Base-by-base conservation (phyloP, 768 basidiomycete species). In the Jaapia argillacea region DNA sequence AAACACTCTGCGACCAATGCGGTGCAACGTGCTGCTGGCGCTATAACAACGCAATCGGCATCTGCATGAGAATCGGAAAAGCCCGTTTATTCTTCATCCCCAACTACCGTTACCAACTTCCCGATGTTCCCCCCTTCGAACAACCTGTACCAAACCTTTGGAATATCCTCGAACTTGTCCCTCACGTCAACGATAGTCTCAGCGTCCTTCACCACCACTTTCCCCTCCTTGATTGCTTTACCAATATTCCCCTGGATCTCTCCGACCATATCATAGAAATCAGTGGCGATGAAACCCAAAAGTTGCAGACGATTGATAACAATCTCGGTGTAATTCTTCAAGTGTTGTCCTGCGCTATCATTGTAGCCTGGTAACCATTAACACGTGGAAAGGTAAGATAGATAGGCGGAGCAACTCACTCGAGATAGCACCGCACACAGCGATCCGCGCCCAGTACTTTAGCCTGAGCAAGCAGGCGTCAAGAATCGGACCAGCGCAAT, bases 161-260 rank as follows among this genome's bases (percentile, higher is more conserved):
- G 42, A 18, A 43, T 25, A 21, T 43, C 28, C 6, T 43, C 42
- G 20, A 43, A 43, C 28, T 41, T 41, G 18, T 25, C 40, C 13
- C 40, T 22, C 3, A 41, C 12, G 26, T 41, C 40, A 25, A 41
- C 40, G 16, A 41, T 25, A 18, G 40, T 41, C 10, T 33, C 28
- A 10, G 10, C 28, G 10, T 33, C 28, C 16, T 16, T 20, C 7
- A 39, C 10, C 36, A 3, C 5, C 10, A 33, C 28, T 16, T 33
- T 33, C 16, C 28, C 28, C 10, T 33, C 28, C 16, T 33, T 10
- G 28, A 33, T 33, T 10, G 28, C 28, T 33, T 33, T 33, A 33
- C 10, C 16, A 16, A 33, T 33, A 16, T 33, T 16, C 28, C 10
- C 28, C 16, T 33, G 28, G 28, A 33, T 10, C 16, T 33, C 10